Evolutionary conservation across 306 rosid genomes (phyloP), one percentile per base, ranked within the genome.

Genomic region (Trichosanthes cucumerina): DNA sequence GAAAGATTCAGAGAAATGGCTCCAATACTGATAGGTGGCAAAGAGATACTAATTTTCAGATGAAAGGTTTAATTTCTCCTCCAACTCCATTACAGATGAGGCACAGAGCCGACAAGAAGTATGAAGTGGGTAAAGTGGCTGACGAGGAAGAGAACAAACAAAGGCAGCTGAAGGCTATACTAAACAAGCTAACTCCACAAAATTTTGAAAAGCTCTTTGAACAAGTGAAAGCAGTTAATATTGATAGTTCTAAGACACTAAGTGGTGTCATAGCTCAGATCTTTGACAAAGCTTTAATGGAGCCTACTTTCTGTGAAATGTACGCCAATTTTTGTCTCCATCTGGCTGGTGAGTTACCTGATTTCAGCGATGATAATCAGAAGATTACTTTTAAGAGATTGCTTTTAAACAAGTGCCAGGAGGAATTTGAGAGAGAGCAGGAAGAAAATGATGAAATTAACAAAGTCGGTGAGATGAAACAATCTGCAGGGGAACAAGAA

Each of bases 291-390:
- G 99, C 99, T 84, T 81, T 95, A 39, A 91, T 81, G 92, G 99
- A 95, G 83, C 99, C 99, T 79, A 92, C 98, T 77, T 95, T 92
- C 80, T 95, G 99, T 90, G 99, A 95, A 86, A 92, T 95, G 99
- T 95, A 95, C 65, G 99, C 99, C 52, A 85, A 92, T 71, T 95
- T 95, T 87, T 95, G 99, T 83, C 81, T 6, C 5, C 87, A 91
- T 86, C 90, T 95, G 68, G 89, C 99, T 71, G 74, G 86, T 41
- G 99, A 85, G 82, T 81, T 95, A 70, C 99, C 96, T 53, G 96
- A 91, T 86, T 86, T 95, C 39, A 84, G 89, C 36, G 92, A 89
- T 76, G 92, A 87, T 85, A 87, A 88, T 76, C 96, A 92, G 82
- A 95, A 92, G 89, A 86, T 95, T 80, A 92, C 97, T 58, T 92